These are phyloP conservation scores for Pochonia chlamydosporia DNA, from an alignment of 2,329 filamentous ascomycete genomes.

Conservation along the genomic window DNA sequence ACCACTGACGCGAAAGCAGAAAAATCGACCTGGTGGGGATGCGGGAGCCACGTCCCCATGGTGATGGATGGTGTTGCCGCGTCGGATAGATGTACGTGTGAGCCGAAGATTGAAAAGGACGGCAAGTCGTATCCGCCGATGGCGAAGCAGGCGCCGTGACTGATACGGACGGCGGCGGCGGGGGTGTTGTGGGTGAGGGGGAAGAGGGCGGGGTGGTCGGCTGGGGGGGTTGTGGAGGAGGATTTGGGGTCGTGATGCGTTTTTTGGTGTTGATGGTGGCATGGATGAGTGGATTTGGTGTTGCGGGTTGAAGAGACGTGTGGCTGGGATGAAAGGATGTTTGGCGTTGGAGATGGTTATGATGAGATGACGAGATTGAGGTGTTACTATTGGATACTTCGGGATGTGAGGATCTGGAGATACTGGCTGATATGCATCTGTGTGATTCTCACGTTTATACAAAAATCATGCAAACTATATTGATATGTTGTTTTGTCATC, in stretches of 20 bases:
- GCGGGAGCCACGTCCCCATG: conserved; percentile 52
- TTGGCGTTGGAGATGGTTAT: no score
- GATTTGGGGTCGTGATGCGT: conserved; percentile 10
- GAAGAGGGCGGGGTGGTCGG: conserved; percentile 22
- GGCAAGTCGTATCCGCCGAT: conserved; percentile 61
- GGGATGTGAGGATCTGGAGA: background rate
- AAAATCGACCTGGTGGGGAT: conserved; percentile 60
- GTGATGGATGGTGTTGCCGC: conserved; percentile 57
- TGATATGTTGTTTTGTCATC: no score
- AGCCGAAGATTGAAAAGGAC: conserved; percentile 54
- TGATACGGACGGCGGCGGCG: conserved; percentile 21
- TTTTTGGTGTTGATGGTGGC: background rate
- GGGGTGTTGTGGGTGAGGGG: conserved; percentile 22
- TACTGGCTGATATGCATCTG: background rate
- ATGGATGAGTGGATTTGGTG: background rate
- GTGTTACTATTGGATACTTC: no score
- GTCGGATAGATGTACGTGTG: conserved; percentile 58
- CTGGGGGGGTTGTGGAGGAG: conserved; percentile 24
- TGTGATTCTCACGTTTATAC: no score
- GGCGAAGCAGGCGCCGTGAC: conserved; percentile 40
- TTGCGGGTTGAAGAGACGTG: background rate
- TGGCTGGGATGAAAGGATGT: no score
- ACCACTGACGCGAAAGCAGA: no score
- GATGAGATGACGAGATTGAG: no score
- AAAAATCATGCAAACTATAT: no score